phyloP scores from a whole-genome alignment of 2,329 filamentous ascomycete genomes.

The Chaetomium sp. region DNA sequence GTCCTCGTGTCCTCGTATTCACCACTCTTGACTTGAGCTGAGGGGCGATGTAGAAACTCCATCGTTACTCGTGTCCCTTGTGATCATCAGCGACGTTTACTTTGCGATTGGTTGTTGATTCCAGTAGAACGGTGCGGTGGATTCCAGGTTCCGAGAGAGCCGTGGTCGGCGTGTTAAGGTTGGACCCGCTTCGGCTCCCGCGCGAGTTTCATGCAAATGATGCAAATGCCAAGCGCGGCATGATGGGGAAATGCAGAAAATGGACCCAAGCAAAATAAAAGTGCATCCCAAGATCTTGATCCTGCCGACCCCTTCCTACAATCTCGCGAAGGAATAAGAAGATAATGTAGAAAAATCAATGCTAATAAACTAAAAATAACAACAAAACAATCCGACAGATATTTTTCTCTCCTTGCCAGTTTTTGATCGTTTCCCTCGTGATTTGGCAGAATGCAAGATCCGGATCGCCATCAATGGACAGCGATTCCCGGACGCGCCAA shows the following conservation, averaged over 20 bases:
- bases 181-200: neutral
- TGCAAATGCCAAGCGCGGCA: neutral
- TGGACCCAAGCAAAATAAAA: neutral
- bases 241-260: neutral
- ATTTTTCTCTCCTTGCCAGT: neutral
- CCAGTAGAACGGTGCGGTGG: conserved; percentile 6
- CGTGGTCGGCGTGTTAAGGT: conserved; percentile 1
- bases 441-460: conserved; percentile 14
- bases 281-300: neutral
- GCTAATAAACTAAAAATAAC: neutral
- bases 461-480: conserved; percentile 8
- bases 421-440: neutral
- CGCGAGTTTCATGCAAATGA: neutral
- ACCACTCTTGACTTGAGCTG: neutral
- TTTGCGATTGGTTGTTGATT: neutral
- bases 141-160: neutral
- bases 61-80: neutral
- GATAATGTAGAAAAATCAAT: neutral
- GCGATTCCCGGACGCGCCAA: neutral
- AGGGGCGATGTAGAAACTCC: neutral
- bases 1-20: neutral
- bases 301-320: neutral
- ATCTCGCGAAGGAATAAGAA: neutral
- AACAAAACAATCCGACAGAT: neutral
- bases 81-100: neutral